Conservation (phyloP, 225 moss, liverwort and hornwort species). For the Marchantia paleacea region DNA sequence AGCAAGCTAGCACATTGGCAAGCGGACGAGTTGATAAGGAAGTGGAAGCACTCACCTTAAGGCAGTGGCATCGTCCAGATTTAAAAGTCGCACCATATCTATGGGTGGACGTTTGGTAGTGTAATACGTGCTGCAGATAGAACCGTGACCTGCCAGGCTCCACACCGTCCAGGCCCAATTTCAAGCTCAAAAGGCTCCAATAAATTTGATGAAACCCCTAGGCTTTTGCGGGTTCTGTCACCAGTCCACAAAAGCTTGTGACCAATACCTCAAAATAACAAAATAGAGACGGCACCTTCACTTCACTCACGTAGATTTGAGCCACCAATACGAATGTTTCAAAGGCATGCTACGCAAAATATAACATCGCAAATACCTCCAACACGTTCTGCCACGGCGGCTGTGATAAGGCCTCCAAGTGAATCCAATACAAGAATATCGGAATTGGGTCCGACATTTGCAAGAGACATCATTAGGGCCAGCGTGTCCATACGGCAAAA, state of each 20-base stretch:
- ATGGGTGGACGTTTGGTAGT: conserved; percentile 74
- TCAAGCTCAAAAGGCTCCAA: conserved; percentile 38
- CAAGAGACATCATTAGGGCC: conserved; percentile 77
- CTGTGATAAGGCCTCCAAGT: conserved; percentile 90
- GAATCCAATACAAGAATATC: conserved; percentile 89
- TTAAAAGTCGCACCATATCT: conserved; percentile 96
- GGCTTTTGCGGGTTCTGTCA: conserved; percentile 23
- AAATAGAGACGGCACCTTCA: conserved; percentile 1
- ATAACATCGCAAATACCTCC: conserved; percentile 56
- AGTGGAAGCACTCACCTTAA: conserved; percentile 49
- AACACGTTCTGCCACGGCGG: conserved; percentile 86
- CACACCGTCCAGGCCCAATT: conserved; percentile 29
- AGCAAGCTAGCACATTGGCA: neutral
- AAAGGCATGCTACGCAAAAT: neutral
- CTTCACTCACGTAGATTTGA: conserved; percentile 9
- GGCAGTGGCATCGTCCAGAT: conserved; percentile 70
- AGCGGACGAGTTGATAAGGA: neutral
- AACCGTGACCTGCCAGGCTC: conserved; percentile 71
- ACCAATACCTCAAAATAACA: conserved; percentile 2
- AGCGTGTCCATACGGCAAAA: conserved; percentile 87
- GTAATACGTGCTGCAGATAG: conserved; percentile 79
- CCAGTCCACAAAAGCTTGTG: conserved; percentile 22
- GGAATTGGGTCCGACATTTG: conserved; percentile 82
- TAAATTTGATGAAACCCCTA: conserved; percentile 14
- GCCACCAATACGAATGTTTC: conserved; percentile 3